Conservation (phyloP, 208 protist species). For the Leishmania lainsoni region DNA sequence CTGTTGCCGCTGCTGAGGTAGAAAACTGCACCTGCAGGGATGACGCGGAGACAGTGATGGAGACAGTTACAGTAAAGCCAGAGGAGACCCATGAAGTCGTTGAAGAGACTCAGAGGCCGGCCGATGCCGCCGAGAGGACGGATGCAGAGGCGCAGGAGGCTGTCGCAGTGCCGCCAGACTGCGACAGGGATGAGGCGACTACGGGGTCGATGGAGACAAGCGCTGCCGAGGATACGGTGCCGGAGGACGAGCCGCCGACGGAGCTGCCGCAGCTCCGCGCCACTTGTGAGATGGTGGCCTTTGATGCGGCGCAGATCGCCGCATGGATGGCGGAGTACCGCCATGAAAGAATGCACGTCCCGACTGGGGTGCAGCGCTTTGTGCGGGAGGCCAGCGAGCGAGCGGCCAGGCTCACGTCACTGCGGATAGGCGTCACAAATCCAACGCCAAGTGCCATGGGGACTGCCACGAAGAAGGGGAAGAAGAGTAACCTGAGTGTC, state of each 20-base stretch:
- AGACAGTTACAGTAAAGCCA: background rate
- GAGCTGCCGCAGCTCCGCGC: conserved; percentile 21
- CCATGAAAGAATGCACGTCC: conserved; percentile 34
- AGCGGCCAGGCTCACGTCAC: conserved; percentile 1
- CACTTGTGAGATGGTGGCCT: conserved; percentile 37
- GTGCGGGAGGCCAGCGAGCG: conserved; percentile 15
- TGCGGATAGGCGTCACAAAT: conserved; percentile 8
- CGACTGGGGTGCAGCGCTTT: conserved; percentile 51
- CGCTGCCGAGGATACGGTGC: background rate
- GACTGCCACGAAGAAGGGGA: conserved; percentile 7
- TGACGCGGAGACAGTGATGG: background rate
- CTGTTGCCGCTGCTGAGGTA: background rate
- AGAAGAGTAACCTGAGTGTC: conserved; percentile 9
- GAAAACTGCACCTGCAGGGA: background rate
- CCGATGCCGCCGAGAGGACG: background rate
- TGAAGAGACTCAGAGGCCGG: background rate
- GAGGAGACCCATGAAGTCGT: background rate
- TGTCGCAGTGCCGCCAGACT: background rate
- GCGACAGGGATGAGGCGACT: background rate
- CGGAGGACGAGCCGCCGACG: background rate
- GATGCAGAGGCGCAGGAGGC: background rate
- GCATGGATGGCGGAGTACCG: conserved; percentile 47
- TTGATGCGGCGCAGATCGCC: conserved; percentile 33
- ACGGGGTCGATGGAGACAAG: background rate
- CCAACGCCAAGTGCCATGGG: background rate